Evolutionary conservation across 352 stramenopile genomes (phyloP), one percentile per base, ranked within the genome.

Genomic region (Phytophthora sojae): DNA sequence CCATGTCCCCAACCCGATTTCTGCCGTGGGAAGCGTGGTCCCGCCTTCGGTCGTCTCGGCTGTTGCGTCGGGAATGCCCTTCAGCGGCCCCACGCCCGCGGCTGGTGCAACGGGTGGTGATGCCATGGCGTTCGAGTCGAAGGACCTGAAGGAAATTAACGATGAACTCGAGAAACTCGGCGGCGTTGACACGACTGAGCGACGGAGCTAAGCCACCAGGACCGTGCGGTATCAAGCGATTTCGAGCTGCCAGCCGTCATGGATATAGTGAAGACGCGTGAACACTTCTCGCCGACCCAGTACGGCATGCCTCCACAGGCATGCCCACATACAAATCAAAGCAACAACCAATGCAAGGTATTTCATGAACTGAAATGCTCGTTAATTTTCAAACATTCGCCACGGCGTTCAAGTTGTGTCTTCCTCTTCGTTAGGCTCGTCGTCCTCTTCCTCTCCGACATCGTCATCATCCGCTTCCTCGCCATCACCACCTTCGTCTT

Each of bases 1-100:
- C 32, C 73, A 80, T 11, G 75, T 93, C n/a, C 87, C 89, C 6
- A 96, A 96, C 76, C 89, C 89, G 57, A 91, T 96, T 65, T 82
- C 83, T 4, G 82, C 83, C 32, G 59, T 94, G 19, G 79, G 80
- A 57, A 86, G 71, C 35, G 66, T 86, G 23, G 56, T 93, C 49
- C 83, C 83, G 5, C 39, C 81, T 9, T 86, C 77, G 1, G 42
- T 92, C 17, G 73, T 83, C 4, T 82, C 81, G 9, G 73, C 78
- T 47, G 57, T 91, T 39, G 75, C 76, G 17, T 74, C 76, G 1
- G 67, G 82, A 14, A 76, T 93, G 51, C 79, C 79, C 23, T 74
- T 93, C 2, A 60, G 21, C 8, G 58, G 57, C 29, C 32, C 65
- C 19, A 32, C 45, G 4, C 37, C 57, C 14, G 58, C 54, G 51